These are phyloP conservation scores for Crepidotus variabilis DNA, from an alignment of 768 basidiomycete species.

Conservation along the genomic window DNA sequence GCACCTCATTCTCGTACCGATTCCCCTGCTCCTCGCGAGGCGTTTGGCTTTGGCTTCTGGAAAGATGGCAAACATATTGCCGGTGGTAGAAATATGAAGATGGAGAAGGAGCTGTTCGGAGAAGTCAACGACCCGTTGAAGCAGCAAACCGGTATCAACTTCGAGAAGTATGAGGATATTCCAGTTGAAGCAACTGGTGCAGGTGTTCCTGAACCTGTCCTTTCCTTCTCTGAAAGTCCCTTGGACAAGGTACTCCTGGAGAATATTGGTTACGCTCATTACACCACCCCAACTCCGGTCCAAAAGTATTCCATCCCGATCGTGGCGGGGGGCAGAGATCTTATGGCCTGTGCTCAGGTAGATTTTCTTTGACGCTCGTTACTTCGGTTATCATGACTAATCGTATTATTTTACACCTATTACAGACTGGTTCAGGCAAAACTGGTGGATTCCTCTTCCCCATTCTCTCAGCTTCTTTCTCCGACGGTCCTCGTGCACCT, in stretches of 20 bases:
- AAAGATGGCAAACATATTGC: constrained; percentile 83
- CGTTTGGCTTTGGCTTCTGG: constrained; percentile 74
- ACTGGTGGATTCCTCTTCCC: constrained; percentile 99
- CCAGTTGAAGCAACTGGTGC: constrained; percentile 98
- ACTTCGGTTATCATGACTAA: constrained; percentile 15
- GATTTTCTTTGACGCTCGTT: constrained; percentile 19
- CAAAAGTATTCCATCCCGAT: constrained; percentile 99
- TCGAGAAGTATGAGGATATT: constrained; percentile 99
- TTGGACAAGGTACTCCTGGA: constrained; percentile 92
- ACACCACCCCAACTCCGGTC: constrained; percentile 94
- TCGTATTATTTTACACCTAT: constrained; percentile 8
- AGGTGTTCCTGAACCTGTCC: constrained; percentile 94
- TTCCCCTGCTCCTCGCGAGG: constrained; percentile 42
- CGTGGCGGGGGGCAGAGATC: constrained; percentile 82
- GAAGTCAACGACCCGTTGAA: constrained; percentile 81
- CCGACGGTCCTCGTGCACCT: constrained; percentile 71
- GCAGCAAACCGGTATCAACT: constrained; percentile 98
- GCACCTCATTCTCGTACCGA: constrained; percentile 28
- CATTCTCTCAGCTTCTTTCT: constrained; percentile 91
- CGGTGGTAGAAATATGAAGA: constrained; percentile 79
- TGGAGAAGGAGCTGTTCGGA: constrained; percentile 96
- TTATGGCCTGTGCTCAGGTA: constrained; percentile 95
- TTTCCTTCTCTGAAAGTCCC: constrained; percentile 81
- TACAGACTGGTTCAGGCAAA: constrained; percentile 98
- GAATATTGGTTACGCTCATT: constrained; percentile 91